phyloP scores from a whole-genome alignment of 2,329 filamentous ascomycete genomes.

The Botryotinia narcissicola region DNA sequence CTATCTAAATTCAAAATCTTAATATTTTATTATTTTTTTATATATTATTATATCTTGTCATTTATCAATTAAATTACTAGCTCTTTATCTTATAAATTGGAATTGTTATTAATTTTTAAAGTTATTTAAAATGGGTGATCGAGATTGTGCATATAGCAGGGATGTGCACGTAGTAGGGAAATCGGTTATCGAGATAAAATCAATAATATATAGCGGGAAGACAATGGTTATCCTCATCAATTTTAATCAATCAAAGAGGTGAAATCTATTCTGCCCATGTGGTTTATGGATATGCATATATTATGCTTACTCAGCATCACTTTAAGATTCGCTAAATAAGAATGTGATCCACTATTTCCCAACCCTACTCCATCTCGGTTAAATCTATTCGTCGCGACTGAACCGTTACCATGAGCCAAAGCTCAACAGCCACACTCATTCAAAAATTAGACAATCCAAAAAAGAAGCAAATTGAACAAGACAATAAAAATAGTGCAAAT shows the following conservation, averaged over 20 bases:
- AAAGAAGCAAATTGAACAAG: no score
- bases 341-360: background rate
- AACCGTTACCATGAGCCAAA: background rate
- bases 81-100: no score
- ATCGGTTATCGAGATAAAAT: fast-evolving
- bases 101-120: no score
- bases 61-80: no score
- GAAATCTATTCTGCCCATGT: background rate
- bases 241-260: background rate
- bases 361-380: background rate
- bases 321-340: background rate
- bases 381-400: background rate
- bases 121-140: no score
- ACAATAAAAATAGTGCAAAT: no score
- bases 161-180: no score
- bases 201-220: fast-evolving
- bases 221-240: background rate
- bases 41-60: no score
- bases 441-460: background rate
- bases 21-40: no score
- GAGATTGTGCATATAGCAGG: no score
- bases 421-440: background rate
- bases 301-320: background rate
- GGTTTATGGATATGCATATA: fast-evolving
- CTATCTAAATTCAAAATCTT: no score